Percentiles rank a stretch among this genome's conserved stretches.
Conservation (phyloP, 2,329 filamentous ascomycete genomes). For the Pseudogymnoascus sp. region DNA sequence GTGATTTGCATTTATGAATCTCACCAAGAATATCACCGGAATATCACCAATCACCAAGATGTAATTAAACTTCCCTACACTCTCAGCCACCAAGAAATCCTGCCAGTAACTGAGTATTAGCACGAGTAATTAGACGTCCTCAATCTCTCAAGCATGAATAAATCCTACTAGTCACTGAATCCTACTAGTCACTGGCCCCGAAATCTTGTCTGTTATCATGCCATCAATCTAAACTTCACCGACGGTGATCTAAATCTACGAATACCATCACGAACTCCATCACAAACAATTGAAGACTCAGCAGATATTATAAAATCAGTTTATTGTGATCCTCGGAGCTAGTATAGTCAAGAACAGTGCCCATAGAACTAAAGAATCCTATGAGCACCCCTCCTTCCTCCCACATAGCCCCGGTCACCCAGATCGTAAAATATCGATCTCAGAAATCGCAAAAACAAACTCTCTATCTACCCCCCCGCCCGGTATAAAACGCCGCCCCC, state of each 20-base stretch:
- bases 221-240: too few species aligned
- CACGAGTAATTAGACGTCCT: not conserved
- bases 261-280: not conserved
- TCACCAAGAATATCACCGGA: not conserved
- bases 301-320: too few species aligned
- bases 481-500: not conserved
- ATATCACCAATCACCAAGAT: not conserved
- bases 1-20: not conserved
- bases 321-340: not conserved
- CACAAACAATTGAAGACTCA: too few species aligned
- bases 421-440: not conserved
- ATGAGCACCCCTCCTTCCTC: not conserved
- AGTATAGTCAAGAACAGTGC: not conserved
- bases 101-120: not conserved
- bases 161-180: not conserved
- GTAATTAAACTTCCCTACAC: not conserved
- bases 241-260: not conserved
- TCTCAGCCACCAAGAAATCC: not conserved
- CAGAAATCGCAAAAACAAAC: not conserved
- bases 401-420: not conserved
- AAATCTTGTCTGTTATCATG: not conserved
- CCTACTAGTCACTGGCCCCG: not conserved
- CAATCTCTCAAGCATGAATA: not conserved
- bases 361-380: not conserved
- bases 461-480: not conserved